Conservation (phyloP, 2,329 filamentous ascomycete genomes). For the Monilinia fructicola region DNA sequence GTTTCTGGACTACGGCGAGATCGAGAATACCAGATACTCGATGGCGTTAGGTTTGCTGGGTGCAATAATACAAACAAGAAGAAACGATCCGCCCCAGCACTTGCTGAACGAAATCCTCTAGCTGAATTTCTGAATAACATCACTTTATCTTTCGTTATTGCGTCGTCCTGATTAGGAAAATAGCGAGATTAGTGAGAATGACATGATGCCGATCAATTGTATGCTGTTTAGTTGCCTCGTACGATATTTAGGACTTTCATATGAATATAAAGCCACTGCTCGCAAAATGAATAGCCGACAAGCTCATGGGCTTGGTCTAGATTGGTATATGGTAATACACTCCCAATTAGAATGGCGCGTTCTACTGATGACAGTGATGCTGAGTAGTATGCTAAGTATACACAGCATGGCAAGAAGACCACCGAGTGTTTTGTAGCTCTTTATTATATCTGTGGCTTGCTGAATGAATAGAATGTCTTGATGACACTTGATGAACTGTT, state of each 20-base stretch:
- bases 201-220: neutral
- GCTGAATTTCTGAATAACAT: neutral
- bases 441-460: neutral
- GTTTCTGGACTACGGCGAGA: too few relatives aligned
- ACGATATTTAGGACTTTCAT: neutral
- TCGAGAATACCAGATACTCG: neutral
- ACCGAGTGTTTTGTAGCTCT: neutral
- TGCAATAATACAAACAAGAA: neutral
- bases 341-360: neutral
- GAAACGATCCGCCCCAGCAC: neutral
- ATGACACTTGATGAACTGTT: neutral
- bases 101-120: neutral
- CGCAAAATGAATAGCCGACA: neutral
- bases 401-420: neutral
- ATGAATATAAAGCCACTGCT: neutral
- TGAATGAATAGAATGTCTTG: neutral
- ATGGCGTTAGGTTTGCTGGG: neutral
- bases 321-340: neutral
- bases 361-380: neutral
- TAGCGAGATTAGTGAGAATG: neutral
- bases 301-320: neutral
- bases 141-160: accelerated
- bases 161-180: neutral
- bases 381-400: neutral
- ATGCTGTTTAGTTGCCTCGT: neutral